These are phyloP conservation scores for Paracoccidioides brasiliensis DNA, from an alignment of 2,329 filamentous ascomycete genomes.

Conservation along the genomic window DNA sequence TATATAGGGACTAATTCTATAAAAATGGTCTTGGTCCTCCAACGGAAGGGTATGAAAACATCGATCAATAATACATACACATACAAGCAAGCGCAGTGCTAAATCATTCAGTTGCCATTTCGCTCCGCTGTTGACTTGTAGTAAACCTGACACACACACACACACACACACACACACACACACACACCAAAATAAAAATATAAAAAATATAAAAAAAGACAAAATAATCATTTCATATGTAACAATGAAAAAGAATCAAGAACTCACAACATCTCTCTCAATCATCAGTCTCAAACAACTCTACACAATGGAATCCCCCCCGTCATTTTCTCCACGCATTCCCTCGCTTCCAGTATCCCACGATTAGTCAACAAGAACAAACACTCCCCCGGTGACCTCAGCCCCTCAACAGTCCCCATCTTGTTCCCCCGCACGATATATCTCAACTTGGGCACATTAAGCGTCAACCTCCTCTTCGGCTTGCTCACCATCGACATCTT, in stretches of 20 bases:
- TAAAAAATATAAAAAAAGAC: too few species aligned
- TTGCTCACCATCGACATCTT: constrained; percentile 56
- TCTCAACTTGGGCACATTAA: constrained; percentile 49
- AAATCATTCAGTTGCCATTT: too few species aligned
- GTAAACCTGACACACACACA: too few species aligned
- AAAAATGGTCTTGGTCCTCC: neutral
- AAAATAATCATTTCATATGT: constrained; percentile 23
- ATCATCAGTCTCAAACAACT: constrained; percentile 33
- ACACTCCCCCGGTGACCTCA: constrained; percentile 66
- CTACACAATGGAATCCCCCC: constrained; percentile 72
- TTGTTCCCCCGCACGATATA: constrained; percentile 56
- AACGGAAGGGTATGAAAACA: neutral
- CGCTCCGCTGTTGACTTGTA: too few species aligned
- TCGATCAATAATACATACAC: neutral
- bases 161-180: too few species aligned
- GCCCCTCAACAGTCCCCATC: constrained; percentile 53
- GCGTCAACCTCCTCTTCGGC: constrained; percentile 58
- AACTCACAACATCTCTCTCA: neutral
- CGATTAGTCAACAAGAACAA: constrained; percentile 65
- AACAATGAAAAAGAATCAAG: constrained; percentile 10
- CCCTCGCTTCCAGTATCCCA: constrained; percentile 68
- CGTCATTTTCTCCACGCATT: constrained; percentile 65
- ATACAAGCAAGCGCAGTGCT: neutral
- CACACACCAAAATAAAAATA: too few species aligned
- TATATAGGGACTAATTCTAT: neutral